These are phyloP conservation scores for Claviceps humidiphila DNA, from an alignment of 2,329 filamentous ascomycete genomes.

Conservation along the genomic window DNA sequence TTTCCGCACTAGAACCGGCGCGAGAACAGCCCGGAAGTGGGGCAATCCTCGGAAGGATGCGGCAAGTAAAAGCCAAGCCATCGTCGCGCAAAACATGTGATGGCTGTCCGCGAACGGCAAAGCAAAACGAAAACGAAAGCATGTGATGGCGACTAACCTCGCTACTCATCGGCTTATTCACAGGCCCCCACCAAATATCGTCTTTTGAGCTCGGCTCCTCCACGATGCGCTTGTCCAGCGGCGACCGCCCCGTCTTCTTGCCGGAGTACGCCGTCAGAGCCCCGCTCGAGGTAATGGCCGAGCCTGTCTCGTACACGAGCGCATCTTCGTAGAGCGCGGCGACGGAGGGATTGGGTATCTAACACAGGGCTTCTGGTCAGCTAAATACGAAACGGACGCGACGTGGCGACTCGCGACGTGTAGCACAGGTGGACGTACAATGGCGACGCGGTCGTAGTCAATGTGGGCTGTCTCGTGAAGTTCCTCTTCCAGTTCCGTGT, in stretches of 20 bases:
- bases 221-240: slow-evolving; percentile 94
- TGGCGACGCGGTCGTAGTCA: slow-evolving; percentile 95
- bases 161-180: slow-evolving; percentile 97
- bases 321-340: slow-evolving; percentile 98
- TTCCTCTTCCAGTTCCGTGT: slow-evolving; percentile 94
- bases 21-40: too few relatives aligned
- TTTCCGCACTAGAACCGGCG: too few relatives aligned
- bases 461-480: slow-evolving; percentile 97
- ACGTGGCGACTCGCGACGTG: too few relatives aligned
- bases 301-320: slow-evolving; percentile 86
- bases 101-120: too few relatives aligned
- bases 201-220: slow-evolving; percentile 80
- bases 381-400: too few relatives aligned
- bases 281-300: slow-evolving; percentile 90
- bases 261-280: slow-evolving; percentile 96
- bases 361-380: too few relatives aligned
- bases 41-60: too few relatives aligned
- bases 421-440: slow-evolving; percentile 46
- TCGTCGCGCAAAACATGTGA: neutral
- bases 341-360: slow-evolving; percentile 85
- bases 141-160: slow-evolving; percentile 50
- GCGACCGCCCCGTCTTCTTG: slow-evolving; percentile 93
- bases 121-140: too few relatives aligned
- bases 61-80: neutral
- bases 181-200: slow-evolving; percentile 96